Base-by-base conservation (phyloP, 345 rosid genomes). In the Bruguiera parviflora region DNA sequence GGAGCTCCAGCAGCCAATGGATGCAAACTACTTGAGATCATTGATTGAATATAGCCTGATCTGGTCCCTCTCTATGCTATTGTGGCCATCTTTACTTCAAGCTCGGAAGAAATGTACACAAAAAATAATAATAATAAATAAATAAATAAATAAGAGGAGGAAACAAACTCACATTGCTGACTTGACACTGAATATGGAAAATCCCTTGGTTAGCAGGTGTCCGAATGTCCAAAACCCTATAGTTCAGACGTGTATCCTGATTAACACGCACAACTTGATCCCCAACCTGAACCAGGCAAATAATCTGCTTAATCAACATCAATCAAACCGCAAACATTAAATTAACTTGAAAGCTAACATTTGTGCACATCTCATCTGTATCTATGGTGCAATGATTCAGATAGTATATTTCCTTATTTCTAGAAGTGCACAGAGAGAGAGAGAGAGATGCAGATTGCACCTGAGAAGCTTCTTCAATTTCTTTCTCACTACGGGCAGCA, bases 181-280 rank as follows among this genome's bases (percentile, higher is more conserved):
- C 86, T 73, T 88, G 83, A 70, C 78, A 61, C 68, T 87, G 91
- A 76, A 92, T 81, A 47, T 77, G 85, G 72, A 92, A 92, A 65
- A 92, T 87, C 49, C 84, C 96, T 73, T 90, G 96, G 80, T 90
- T 89, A 58, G 97, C 90, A 5, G 89, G 86, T 56, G 93, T 92
- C 46, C 99, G 80, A 5, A 89, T 0, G 78, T 95, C 96, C n/a
- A 95, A 73, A 79, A 85, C 89, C 66, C 93, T 83, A 61, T 77
- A 61, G 64, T 89, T 89, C 76, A 95, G 75, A 29, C 99, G 90
- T 5, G 92, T 92, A 58, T 92, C 96, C 80, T 88, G 97, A 77
- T 87, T 85, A 24, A 90, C 96, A 60, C 96, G 90, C 63, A 77
- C 91, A 63, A 85, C 83, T 53, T 81, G 80, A 39, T 77, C 83